Base-by-base conservation (phyloP, 192 early-diverging fungal species). In the Diversispora epigaea region DNA sequence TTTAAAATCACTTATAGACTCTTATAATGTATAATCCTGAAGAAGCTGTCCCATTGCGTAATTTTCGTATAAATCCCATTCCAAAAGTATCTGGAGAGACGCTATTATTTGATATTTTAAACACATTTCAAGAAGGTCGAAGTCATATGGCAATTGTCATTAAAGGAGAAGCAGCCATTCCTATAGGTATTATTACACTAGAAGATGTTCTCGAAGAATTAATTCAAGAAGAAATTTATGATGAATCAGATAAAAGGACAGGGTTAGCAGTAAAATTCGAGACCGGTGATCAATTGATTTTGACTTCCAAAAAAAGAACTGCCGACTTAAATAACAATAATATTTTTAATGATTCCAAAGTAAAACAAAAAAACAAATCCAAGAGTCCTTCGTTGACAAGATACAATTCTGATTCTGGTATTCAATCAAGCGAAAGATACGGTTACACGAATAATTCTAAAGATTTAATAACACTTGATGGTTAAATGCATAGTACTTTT, bases 121-220 rank as follows among this genome's bases (percentile, higher is more conserved):
- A 93, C 73, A 86, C 89, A 49, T 93, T 93, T 79, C 91, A 93
- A 78, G 90, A 91, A 73, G 91, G 91, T 12, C 85, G 88, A 68
- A 89, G 89, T 75, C 91, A 93, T 71, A 88, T 93, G 89, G 90
- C 91, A 11, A 77, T 90, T 40, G 89, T 91, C 14, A 58, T 74
- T 3, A 75, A 73, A 22, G 66, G 56, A 54, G 50, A 62, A 32
- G 4, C 63, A 17, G 11, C 50, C 12, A 54, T 17, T 54, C 79
- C 76, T 5, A 77, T 93, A 21, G 91, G 91, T 15, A 87, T 91
- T 8, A 90, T 93, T 60, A 93, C 91, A 4, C 78, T 93, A 44
- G 91, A 93, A 67, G 91, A 93, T 76, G 89, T 93, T 15, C 91
- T 93, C 66, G 91, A 93, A 79, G 92, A 92, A 80, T 81, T 93